Base-by-base conservation (phyloP, 2,329 filamentous ascomycete genomes). In the Colletotrichum salicis region DNA sequence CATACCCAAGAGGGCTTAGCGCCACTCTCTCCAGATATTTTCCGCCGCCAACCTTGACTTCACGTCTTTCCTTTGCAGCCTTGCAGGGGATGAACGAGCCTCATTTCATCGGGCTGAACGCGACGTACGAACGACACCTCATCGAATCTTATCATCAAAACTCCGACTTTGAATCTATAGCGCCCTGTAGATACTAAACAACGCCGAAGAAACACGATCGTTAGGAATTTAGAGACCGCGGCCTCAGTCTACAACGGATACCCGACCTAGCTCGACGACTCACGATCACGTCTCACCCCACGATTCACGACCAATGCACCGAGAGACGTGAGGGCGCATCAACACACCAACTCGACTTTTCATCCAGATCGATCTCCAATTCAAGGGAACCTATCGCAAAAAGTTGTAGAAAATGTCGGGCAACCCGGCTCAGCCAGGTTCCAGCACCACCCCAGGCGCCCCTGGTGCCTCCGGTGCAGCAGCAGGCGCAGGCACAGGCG, bases 41-140 rank as follows among this genome's bases (percentile, higher is more conserved):
- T 71, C 65, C 65, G 65, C 48, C 41, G 59, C 69, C 65, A 71
- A 69, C 69, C 65, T 64, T 41, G 37, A 31, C 54, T 41, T 63
- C 55, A 35, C 41, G 33, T 64, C 33, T 64, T 41, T 29, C n/a
- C n/a, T 59, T 55, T 64, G 55, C 65, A 71, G 69, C 65, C 69
- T 71, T 64, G 69, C 69, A 54, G 69, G 58, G 56, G 31, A 45
- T 33, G 13, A 41, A 6, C 31, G 54, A 69, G 69, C 59, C 65
- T 71, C 59, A 69, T 60, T 71, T 55, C 45, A 59, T 64, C 65
- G 59, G 41, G 41, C 52, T 6, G 61, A n/a, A 71, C 69, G 65
- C 65, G 65, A 69, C 55, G 22, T 27, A n/a, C 65, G 63, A 69
- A 69, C 65, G 27, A 51, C 48, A 37, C 29, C 59, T 29, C 69